Evolutionary conservation across 1,284 basidiomycete species (phyloP).

Genomic region (Tilletia horrida): DNA sequence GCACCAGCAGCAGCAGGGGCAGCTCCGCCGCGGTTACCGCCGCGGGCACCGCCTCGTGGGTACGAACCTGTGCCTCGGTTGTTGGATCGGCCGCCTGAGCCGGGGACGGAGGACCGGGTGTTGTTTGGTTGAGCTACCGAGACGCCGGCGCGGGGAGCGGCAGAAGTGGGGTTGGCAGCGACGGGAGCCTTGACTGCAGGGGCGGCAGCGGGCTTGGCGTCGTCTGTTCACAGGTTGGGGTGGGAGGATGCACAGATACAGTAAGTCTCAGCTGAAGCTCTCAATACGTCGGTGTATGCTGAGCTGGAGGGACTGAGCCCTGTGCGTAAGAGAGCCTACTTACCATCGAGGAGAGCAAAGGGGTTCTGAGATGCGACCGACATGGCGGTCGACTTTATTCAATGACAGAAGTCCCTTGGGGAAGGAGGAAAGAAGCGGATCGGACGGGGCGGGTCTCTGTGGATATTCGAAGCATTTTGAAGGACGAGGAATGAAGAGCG

Average conservation of each 20-base stretch:
- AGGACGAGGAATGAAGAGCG: no score
- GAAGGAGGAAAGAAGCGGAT: no score
- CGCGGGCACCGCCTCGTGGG: slow-evolving; percentile 25
- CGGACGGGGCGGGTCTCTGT: not conserved
- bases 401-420: slow-evolving; percentile 5
- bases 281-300: slow-evolving; percentile 12
- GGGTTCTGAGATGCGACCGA: slow-evolving; percentile 55
- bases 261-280: no score
- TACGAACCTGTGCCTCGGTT: slow-evolving; percentile 16
- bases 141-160: slow-evolving; percentile 44
- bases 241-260: not conserved
- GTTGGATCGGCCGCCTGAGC: slow-evolving; percentile 25
- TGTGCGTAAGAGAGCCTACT: slow-evolving; percentile 24
- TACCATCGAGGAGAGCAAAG: slow-evolving; percentile 52
- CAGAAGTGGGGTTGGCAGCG: slow-evolving; percentile 35
- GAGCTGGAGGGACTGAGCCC: not conserved
- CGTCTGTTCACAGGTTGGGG: slow-evolving; percentile 27
- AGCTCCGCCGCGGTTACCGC: slow-evolving; percentile 32
- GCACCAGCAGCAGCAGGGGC: slow-evolving; percentile 28
- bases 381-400: slow-evolving; percentile 32
- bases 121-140: not conserved
- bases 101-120: slow-evolving; percentile 21
- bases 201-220: slow-evolving; percentile 39
- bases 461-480: not conserved
- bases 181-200: slow-evolving; percentile 35